Evolutionary conservation across 2,329 filamentous ascomycete genomes (phyloP).

Genomic region (Drechslera avenae): DNA sequence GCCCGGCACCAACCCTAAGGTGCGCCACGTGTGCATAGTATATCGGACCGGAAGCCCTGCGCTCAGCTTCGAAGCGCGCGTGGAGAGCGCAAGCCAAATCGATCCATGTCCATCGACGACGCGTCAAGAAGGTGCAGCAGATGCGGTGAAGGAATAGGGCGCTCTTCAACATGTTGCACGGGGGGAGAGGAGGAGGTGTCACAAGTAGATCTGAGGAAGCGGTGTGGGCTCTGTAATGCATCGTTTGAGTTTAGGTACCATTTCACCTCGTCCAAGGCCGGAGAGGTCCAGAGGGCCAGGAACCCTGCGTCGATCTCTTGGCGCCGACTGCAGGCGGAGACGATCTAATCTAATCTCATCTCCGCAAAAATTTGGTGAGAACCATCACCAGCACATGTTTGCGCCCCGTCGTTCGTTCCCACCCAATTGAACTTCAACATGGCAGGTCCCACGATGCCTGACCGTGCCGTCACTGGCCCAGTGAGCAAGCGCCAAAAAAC

Average conservation of each 20-base stretch:
- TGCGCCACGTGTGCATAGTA: slow-evolving; percentile 14
- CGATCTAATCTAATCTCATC: slow-evolving; percentile 35
- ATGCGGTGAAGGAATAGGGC: neutral
- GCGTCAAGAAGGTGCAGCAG: too few species aligned
- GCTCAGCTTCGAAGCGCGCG: neutral
- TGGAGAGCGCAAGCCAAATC: neutral
- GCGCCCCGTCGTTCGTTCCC: slow-evolving; percentile 1
- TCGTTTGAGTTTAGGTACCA: neutral
- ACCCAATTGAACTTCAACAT: slow-evolving; percentile 44
- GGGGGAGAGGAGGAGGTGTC: too few species aligned
- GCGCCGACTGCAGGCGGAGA: slow-evolving; percentile 13
- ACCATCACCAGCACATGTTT: slow-evolving; percentile 16
- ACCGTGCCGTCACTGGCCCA: slow-evolving; percentile 49
- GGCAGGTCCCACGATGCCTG: slow-evolving; percentile 59
- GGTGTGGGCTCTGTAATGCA: too few species aligned
- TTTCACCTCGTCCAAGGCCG: slow-evolving; percentile 1
- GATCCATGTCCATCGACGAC: neutral
- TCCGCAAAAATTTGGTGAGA: slow-evolving; percentile 24
- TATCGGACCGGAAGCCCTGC: slow-evolving; percentile 4
- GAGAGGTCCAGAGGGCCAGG: neutral
- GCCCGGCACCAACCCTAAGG: slow-evolving; percentile 6
- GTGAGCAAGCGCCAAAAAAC: slow-evolving; percentile 68
- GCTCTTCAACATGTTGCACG: neutral
- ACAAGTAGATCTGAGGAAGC: too few species aligned
- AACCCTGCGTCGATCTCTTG: slow-evolving; percentile 32